A percentile compares a stretch with the other conserved stretches of the same genome.
phyloP scores from a whole-genome alignment of 2,329 filamentous ascomycete species.

The Pyrenophora tritici-repentis region DNA sequence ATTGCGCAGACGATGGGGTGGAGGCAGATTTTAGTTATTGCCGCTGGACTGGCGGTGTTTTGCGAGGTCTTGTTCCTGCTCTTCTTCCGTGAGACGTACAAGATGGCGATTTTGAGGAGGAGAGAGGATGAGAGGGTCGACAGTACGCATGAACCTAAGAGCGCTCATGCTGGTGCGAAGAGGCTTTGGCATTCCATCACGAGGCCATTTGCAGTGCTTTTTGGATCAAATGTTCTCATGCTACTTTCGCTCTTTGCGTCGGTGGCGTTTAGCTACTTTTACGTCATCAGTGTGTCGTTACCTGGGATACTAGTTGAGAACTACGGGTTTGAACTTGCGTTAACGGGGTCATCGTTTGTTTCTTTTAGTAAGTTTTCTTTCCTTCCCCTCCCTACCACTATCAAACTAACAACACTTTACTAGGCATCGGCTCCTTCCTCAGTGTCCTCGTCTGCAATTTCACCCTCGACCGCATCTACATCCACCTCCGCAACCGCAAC shows the following conservation, averaged over 20 bases:
- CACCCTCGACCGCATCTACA: slow-evolving; percentile 60
- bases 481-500: slow-evolving; percentile 53
- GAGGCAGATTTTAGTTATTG: slow-evolving; percentile 59
- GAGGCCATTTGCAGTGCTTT: slow-evolving; percentile 50
- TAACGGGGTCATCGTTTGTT: slow-evolving; percentile 60
- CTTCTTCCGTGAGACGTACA: slow-evolving; percentile 66
- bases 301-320: slow-evolving; percentile 49
- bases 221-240: slow-evolving; percentile 60
- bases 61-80: slow-evolving; percentile 59
- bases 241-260: slow-evolving; percentile 54
- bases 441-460: slow-evolving; percentile 58
- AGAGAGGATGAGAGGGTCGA: slow-evolving; percentile 24
- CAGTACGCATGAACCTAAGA: slow-evolving; percentile 12
- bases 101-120: slow-evolving; percentile 57
- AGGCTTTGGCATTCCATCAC: slow-evolving; percentile 48
- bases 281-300: slow-evolving; percentile 54
- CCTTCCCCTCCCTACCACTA: not conserved
- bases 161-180: slow-evolving; percentile 23
- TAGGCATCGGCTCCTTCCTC: slow-evolving; percentile 56
- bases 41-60: slow-evolving; percentile 52
- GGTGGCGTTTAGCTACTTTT: slow-evolving; percentile 53
- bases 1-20: slow-evolving; percentile 62
- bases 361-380: slow-evolving; percentile 54
- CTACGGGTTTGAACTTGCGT: slow-evolving; percentile 55
- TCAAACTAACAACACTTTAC: not conserved